Conservation (phyloP, 352 stramenopile species). For the Phytophthora cactorum region DNA sequence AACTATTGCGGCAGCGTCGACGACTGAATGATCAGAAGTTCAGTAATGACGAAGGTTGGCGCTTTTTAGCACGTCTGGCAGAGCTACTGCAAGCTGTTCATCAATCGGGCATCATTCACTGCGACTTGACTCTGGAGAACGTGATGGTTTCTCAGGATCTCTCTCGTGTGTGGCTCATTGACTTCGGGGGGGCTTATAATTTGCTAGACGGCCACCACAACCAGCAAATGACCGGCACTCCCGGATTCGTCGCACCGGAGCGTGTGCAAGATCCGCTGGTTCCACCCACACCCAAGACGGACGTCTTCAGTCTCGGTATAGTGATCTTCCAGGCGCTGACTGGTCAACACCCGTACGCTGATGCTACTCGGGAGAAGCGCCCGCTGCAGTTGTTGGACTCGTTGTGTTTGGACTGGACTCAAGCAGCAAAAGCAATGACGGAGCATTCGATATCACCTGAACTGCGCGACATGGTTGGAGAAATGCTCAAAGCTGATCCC, state of each 20-base stretch:
- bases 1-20: slow-evolving; percentile 39
- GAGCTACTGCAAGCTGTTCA: slow-evolving; percentile 92
- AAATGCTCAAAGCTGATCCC: slow-evolving; percentile 50
- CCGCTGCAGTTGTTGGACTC: slow-evolving; percentile 52
- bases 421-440: slow-evolving; percentile 39
- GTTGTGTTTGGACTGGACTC: slow-evolving; percentile 47
- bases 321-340: slow-evolving; percentile 67
- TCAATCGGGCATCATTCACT: slow-evolving; percentile 93
- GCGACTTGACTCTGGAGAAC: slow-evolving; percentile 98
- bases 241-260: slow-evolving; percentile 70
- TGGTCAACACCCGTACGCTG: slow-evolving; percentile 58
- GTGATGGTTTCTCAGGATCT: slow-evolving; percentile 67
- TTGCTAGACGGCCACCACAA: slow-evolving; percentile 8
- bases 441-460: slow-evolving; percentile 37
- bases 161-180: slow-evolving; percentile 50
- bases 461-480: slow-evolving; percentile 40
- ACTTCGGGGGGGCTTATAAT: slow-evolving; percentile 69
- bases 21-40: slow-evolving; percentile 22
- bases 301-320: slow-evolving; percentile 71
- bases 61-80: slow-evolving; percentile 12
- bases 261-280: slow-evolving; percentile 43
- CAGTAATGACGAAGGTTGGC: slow-evolving; percentile 17
- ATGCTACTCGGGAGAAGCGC: slow-evolving; percentile 31
- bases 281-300: slow-evolving; percentile 43
- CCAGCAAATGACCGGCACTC: slow-evolving; percentile 59